Base-by-base conservation (phyloP, 129 eudicot species). In the Flaveria trinervia region DNA sequence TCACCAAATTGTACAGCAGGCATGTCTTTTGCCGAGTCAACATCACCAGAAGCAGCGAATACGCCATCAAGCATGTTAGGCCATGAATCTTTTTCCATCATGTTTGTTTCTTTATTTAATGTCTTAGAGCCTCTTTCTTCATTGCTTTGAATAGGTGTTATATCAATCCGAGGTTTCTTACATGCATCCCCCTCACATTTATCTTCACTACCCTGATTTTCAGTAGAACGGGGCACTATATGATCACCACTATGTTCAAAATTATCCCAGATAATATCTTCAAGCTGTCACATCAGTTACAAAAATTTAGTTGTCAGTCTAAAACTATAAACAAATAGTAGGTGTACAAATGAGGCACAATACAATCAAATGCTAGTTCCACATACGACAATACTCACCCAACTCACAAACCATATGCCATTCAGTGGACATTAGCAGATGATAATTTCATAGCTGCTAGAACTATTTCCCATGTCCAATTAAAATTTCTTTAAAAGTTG, bases 191-290 rank as follows among this genome's bases (percentile, higher is more conserved):
- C 82, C 62, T 82, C 80, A 81, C 65, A 48, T 52, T 80, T 65
- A 80, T 64, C 81, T 81, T 74, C 86, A 83, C 57, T 67, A 61
- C 71, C 71, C 9, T 73, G 76, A 61, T 75, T 67, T 7, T 65
- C 73, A 64, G 74, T 28, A 52, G 88, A 80, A 59, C 83, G 85
- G 73, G 98, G 96, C 25, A 94, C 98, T 87, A 87, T 94, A 74
- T 91, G 97, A 72, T 94, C 98, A 61, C 84, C 93, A 73, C 75
- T 80, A 33, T 69, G 88, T 69, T 84, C 86, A 76, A 87, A 76
- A 13, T 89, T 92, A 81, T 89, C 97, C 99, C 97, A 91, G 74
- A 77, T 74, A 46, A 81, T 82, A 85, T 91, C 96, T 84, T 89
- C 98, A 78, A 93, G 83, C 98, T 93, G 93, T 73, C 74, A 81